Base-by-base conservation (phyloP, 495 filamentous ascomycete species). In the Terfezia claveryi region DNA sequence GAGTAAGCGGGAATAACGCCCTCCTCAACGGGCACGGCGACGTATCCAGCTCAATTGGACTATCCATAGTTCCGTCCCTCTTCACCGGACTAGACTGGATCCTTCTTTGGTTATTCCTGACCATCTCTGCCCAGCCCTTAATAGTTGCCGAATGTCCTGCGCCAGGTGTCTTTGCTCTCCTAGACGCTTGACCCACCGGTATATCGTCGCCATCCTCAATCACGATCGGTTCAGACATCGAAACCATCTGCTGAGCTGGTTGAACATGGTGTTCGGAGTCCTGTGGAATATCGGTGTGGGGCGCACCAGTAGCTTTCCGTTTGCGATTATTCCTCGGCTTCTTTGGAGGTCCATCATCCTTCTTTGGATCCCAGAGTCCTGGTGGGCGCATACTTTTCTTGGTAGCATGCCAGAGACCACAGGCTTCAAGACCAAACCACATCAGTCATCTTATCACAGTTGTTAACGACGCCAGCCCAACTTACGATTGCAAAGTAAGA, bases 331-430 rank as follows among this genome's bases (percentile, higher is more conserved):
- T 67, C 67, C 57, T 65, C 57, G 36, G 65, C 61, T 67, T 68
- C 68, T 74, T 76, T 58, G 68, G 72, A 10, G 71, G 67, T 23
- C 69, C 68, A n/a, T 46, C 55, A 44, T 72, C 68, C 23, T 71
- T 70, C 32, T 80, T 73, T 32, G 16, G 14, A 51, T 80, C 80
- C 89, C 89, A 98, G 56, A 80, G 78, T 49, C 85, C 77, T 51
- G 78, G 72, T 1, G 91, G 91, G 8, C 91, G 77, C 74, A 93
- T 93, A 36, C 66, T 72, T 63, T 83, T 87, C 64, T 81, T 84
- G 60, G 93, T 94, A 46, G 80, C 77, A 56, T 95, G 76, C 87
- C 87, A 98, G 37, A 98, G 75, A 12, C 91, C 91, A 62, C 91
- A 98, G 60, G 91, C 77, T 79, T 52, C 37, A 55, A 49, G 12